These are phyloP conservation scores for Saccharomyces pastorianus DNA, from an alignment of 1,139 yeast genomes.

Conservation along the genomic window DNA sequence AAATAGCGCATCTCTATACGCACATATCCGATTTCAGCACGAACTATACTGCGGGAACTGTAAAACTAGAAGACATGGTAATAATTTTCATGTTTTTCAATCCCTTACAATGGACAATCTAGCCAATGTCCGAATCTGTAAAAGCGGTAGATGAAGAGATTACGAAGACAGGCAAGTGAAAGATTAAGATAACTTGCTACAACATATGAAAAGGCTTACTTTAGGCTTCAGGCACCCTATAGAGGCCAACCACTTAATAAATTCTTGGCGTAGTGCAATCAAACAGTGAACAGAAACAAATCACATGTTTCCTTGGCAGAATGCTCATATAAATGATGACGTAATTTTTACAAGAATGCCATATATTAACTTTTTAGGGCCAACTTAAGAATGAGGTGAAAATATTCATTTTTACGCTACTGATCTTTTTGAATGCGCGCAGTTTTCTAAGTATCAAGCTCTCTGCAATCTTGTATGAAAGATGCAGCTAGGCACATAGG, in stretches of 20 bases:
- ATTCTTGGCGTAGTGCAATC: background rate
- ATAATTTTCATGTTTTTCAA: too few species aligned
- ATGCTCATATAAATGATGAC: background rate
- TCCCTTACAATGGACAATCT: too few species aligned
- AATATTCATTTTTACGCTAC: too few species aligned
- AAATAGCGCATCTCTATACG: background rate
- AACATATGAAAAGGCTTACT: background rate
- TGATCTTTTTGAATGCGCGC: too few species aligned
- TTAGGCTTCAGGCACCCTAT: background rate
- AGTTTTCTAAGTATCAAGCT: background rate
- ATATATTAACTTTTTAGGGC: too few species aligned
- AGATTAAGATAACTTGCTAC: background rate
- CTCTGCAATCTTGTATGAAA: background rate
- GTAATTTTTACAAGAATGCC: background rate
- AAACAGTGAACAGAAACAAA: background rate
- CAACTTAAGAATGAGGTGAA: too few species aligned
- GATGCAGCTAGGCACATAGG: background rate
- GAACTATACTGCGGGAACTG: background rate
- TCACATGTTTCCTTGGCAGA: background rate
- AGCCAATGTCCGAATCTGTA: too few species aligned
- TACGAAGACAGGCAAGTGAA: background rate
- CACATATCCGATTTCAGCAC: background rate
- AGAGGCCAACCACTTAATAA: background rate
- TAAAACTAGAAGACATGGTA: background rate
- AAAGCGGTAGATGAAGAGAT: background rate